Base-by-base conservation (phyloP, 2,329 filamentous ascomycete species). In the Hypoxylon sp. region DNA sequence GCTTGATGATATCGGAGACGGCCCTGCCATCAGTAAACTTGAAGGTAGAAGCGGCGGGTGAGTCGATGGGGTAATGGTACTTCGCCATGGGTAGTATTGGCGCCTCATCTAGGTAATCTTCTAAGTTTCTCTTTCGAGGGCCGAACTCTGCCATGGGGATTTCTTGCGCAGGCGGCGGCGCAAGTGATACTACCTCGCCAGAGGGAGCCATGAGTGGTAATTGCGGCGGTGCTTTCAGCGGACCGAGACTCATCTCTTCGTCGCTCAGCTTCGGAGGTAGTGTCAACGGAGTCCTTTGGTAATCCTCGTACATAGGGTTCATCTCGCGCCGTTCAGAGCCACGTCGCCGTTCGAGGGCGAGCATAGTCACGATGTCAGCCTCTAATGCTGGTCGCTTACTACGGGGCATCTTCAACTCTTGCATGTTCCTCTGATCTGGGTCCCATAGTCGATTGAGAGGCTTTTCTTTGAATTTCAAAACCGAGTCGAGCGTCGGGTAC, bases 291-390 rank as follows among this genome's bases (percentile, higher is more conserved):
- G 59, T 7, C 10, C 49, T 52, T 1, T 63, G 43, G 45, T 69
- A 69, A 10, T 59, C 43, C 2, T 11, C 5, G 11, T 65, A 70
- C 2, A 56, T n/a, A 5, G 32, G 19, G 45, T 61, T 41, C 30
- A 53, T 32, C 36, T 71, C 65, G 21, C 11, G 43, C 43, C 58
- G 48, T 21, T 56, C 60, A 23, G 25, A 9, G 0, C 32, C 30
- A 0, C 0, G 25, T 46, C 63, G 69, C n/a, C 68, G 70, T 56
- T 65, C 65, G 28, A 75, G 66, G 23, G 73, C 71, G 38, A 70
- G 57, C 34, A 51, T 61, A 7, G 74, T 75, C 32, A 64, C 30
- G 21, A 68, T 21, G 23, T 60, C 55, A 5, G 73, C 63, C 6
- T 43, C 61, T 34, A 74, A 36, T 1, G 62, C 67, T 3, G 21